Percentiles rank a stretch among this genome's conserved stretches.
Evolutionary conservation across 2,329 filamentous ascomycete genomes (phyloP).

Genomic region (Simplicillium sp.): DNA sequence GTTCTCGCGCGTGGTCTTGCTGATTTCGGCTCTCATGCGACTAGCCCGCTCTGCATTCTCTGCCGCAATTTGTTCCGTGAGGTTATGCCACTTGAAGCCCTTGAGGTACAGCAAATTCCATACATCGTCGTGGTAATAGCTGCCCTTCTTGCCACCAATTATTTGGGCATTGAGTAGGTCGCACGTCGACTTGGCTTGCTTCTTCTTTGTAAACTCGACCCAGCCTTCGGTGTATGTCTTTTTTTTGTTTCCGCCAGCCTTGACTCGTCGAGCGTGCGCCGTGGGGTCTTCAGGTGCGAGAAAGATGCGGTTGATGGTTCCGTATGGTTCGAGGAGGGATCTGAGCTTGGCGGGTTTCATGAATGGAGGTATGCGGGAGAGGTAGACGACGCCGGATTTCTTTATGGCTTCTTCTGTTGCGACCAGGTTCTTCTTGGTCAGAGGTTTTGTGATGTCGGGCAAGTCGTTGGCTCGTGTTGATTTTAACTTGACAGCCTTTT

Average conservation of each 20-base stretch:
- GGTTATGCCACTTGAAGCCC: conserved; percentile 72
- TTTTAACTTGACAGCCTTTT: conserved; percentile 18
- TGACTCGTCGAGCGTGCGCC: conserved; percentile 56
- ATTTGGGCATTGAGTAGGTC: conserved; percentile 68
- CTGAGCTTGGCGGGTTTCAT: conserved; percentile 78
- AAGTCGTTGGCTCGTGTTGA: conserved; percentile 23
- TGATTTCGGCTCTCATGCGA: conserved; percentile 69
- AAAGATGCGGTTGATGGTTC: conserved; percentile 68
- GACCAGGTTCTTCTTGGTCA: conserved; percentile 60
- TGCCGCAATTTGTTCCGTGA: conserved; percentile 68
- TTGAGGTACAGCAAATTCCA: conserved; percentile 78
- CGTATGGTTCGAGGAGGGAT: conserved; percentile 65
- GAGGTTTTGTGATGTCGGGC: conserved; percentile 40
- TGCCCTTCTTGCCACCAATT: conserved; percentile 76
- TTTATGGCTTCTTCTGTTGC: conserved; percentile 54
- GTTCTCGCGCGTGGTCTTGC: conserved; percentile 67
- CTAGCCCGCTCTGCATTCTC: conserved; percentile 74
- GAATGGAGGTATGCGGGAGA: conserved; percentile 77
- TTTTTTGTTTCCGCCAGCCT: conserved; percentile 74
- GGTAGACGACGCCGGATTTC: conserved; percentile 72
- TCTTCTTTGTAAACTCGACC: conserved; percentile 73
- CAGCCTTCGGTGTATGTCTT: conserved; percentile 75
- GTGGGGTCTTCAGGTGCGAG: conserved; percentile 65
- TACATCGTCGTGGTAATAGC: conserved; percentile 76
- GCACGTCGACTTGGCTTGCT: conserved; percentile 66